phyloP scores from a whole-genome alignment of 768 basidiomycete species.

The Dentipellis fragilis region DNA sequence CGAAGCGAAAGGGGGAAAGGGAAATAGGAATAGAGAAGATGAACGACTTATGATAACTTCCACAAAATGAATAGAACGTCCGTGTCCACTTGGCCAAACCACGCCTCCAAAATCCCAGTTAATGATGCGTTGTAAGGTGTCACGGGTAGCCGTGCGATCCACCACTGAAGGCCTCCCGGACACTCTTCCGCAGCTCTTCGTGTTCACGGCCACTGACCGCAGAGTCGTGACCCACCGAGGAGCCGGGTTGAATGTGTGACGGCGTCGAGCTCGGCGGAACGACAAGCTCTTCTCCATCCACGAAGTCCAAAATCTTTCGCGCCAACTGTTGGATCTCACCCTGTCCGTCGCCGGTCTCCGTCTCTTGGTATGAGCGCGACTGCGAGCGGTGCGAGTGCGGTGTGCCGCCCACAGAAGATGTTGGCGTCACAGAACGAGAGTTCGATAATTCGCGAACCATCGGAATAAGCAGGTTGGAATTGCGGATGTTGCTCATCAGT shows the following conservation, averaged over 20 bases:
- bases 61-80: neutral
- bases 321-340: conserved; percentile 86
- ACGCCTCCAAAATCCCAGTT: neutral
- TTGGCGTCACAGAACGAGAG: conserved; percentile 58
- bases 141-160: conserved; percentile 34
- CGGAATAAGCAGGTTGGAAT: conserved; percentile 69
- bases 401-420: conserved; percentile 61
- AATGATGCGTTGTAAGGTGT: neutral
- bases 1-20: neutral
- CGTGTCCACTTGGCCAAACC: neutral
- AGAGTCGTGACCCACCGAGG: conserved; percentile 53
- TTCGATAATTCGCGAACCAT: conserved; percentile 78
- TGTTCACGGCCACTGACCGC: conserved; percentile 45
- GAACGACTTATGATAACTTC: conserved; percentile 3
- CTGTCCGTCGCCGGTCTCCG: conserved; percentile 79
- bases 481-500: conserved; percentile 83
- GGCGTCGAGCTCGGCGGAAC: conserved; percentile 51
- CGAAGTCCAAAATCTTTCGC: conserved; percentile 77
- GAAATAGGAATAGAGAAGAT: neutral
- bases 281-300: conserved; percentile 64
- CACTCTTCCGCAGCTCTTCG: conserved; percentile 73
- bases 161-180: conserved; percentile 71
- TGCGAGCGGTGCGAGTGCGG: conserved; percentile 62
- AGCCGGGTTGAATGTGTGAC: conserved; percentile 62
- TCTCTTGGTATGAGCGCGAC: conserved; percentile 68